These are phyloP conservation scores for Globisporangium paroecandrum DNA, from an alignment of 352 stramenopile species.

Conservation along the genomic window DNA sequence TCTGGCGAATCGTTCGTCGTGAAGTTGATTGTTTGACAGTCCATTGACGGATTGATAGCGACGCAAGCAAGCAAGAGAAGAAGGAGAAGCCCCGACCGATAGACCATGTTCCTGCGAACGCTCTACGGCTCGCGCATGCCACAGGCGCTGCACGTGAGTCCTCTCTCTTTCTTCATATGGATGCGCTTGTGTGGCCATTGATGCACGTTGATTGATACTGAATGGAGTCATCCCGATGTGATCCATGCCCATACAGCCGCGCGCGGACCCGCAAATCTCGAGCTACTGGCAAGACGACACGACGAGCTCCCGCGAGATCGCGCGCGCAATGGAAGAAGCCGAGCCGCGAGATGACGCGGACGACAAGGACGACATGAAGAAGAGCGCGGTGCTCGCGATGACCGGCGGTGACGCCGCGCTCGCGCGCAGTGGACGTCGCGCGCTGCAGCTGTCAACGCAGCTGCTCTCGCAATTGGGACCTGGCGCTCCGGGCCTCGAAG, in stretches of 20 bases:
- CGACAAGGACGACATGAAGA: slow-evolving; percentile 45
- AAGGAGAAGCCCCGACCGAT: neutral
- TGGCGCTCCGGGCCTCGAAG: slow-evolving; percentile 41
- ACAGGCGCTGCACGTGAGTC: slow-evolving; percentile 64
- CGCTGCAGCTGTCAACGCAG: slow-evolving; percentile 21
- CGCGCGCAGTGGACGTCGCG: slow-evolving; percentile 10
- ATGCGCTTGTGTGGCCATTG: neutral
- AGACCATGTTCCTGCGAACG: slow-evolving; percentile 70
- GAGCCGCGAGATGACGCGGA: slow-evolving; percentile 22
- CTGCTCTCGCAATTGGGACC: slow-evolving; percentile 36
- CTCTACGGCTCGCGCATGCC: slow-evolving; percentile 80
- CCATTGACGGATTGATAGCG: neutral
- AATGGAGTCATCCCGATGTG: neutral
- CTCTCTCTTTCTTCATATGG: neutral
- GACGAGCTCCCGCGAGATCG: slow-evolving; percentile 56
- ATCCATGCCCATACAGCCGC: slow-evolving; percentile 33
- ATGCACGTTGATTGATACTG: neutral
- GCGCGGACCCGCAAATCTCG: slow-evolving; percentile 56
- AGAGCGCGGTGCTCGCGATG: slow-evolving; percentile 32
- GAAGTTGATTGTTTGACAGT: neutral
- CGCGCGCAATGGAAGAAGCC: slow-evolving; percentile 56
- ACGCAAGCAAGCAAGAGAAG: neutral
- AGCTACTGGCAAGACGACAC: slow-evolving; percentile 83
- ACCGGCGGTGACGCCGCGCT: slow-evolving; percentile 19
- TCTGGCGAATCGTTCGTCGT: neutral